A percentile compares a stretch with the other conserved stretches of the same genome.
Evolutionary conservation across 495 filamentous ascomycete genomes (phyloP).

Genomic region (Tuber indicum): DNA sequence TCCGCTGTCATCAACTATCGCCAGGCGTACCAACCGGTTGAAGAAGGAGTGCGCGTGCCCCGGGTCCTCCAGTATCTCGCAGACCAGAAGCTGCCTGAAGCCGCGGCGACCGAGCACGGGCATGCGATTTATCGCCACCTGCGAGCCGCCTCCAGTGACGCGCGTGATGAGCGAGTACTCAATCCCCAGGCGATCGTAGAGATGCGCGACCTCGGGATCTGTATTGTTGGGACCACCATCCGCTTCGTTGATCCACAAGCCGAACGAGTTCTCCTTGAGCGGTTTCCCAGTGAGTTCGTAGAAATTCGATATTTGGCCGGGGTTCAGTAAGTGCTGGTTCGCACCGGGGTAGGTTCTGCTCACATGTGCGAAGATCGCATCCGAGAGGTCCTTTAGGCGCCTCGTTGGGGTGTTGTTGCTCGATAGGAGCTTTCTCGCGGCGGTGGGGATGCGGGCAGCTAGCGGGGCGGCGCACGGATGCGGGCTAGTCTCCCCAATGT

Average conservation of each 20-base stretch:
- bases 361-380: not conserved
- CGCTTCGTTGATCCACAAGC: not conserved
- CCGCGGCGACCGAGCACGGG: not conserved
- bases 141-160: not conserved
- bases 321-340: not conserved
- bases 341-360: not conserved
- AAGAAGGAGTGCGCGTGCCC: not conserved
- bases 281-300: not conserved
- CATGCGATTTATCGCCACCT: not conserved
- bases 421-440: not conserved
- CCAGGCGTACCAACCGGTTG: not conserved
- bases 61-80: not conserved
- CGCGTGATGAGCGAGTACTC: not conserved
- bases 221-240: not conserved
- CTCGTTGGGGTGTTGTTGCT: not conserved
- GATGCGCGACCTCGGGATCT: not conserved
- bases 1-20: not conserved
- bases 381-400: not conserved
- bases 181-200: not conserved
- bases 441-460: not conserved
- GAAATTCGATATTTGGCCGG: not conserved
- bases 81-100: not conserved
- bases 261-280: not conserved
- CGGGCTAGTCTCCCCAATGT: not conserved
- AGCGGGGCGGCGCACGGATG: no score